These are phyloP conservation scores for Citrus cavaleriei DNA, from an alignment of 345 rosid species.

Conservation along the genomic window DNA sequence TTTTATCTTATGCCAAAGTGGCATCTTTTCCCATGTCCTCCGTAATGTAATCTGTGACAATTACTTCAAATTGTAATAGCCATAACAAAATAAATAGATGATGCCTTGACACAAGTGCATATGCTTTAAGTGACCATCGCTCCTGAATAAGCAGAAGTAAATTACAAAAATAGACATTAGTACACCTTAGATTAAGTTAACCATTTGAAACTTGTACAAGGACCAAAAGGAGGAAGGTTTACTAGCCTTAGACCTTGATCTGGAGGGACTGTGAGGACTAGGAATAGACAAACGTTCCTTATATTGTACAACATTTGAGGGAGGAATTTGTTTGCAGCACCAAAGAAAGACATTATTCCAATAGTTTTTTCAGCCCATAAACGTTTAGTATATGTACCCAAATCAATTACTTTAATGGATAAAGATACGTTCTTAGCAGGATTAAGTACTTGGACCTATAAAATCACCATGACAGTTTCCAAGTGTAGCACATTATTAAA, in stretches of 20 bases:
- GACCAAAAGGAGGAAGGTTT: neutral
- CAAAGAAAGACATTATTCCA: neutral
- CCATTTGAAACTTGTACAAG: neutral
- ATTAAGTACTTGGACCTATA: neutral
- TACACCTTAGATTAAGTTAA: neutral
- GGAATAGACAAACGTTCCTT: neutral
- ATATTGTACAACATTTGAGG: neutral
- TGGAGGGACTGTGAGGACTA: neutral
- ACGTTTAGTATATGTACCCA: neutral
- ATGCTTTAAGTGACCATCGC: neutral
- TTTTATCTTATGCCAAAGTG: constrained; percentile 83
- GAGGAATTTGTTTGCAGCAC: neutral
- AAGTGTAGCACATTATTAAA: neutral
- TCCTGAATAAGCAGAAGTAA: neutral
- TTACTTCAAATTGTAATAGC: constrained; percentile 9
- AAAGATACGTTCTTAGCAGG: neutral
- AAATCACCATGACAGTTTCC: neutral
- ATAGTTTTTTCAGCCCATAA: neutral
- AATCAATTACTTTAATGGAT: neutral
- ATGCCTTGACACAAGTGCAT: neutral
- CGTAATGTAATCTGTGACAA: constrained; percentile 62
- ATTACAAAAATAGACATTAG: neutral
- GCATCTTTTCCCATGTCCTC: constrained; percentile 88
- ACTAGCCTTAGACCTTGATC: neutral
- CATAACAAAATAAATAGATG: neutral